Base-by-base conservation (phyloP, 768 basidiomycete species). In the Termitomyces sp. region DNA sequence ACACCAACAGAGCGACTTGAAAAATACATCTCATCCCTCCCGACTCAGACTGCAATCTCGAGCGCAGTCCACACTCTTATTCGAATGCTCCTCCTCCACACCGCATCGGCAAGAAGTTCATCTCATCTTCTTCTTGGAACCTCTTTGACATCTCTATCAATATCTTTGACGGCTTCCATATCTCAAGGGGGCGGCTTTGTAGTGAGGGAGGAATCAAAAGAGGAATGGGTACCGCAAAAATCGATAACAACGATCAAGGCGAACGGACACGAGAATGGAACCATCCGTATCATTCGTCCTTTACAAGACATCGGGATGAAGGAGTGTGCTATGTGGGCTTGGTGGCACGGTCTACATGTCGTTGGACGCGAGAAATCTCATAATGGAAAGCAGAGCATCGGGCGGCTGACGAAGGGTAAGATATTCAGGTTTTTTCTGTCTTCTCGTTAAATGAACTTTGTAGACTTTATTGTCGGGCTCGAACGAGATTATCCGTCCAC, bases 401-500 rank as follows among this genome's bases (percentile, higher is more conserved):
- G 76, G 13, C 71, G 79, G 3, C 63, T 91, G 31, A 93, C 91
- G 4, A 82, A 85, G 78, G 83, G 90, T 88, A 61, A n/a, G 52
- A 25, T 18, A 46, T 18, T 12, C 32, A 43, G n/a, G 53, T 36
- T 29, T 23, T 10, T 42, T 23, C 43, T 18, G 50, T 45, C 52
- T 9, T 4, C 41, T 33, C 18, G 29, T 32, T 27, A 16, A 51
- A 33, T 52, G 47, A 22, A 44, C 36, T 45, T 35, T 11, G 11
- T 53, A 91, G 91, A 86, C 65, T 94, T 93, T 61, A 89, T 94
- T 53, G 69, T 87, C 18, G 86, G 89, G 2, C 65, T 94, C 27
- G 91, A 94, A 68, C 82, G 78, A 48, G 85, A 92, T 66, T 94
- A 88, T 66, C 91, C 91, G 3, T 90, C 91, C 0, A 94, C 91